phyloP scores from a whole-genome alignment of 2,329 filamentous ascomycete species.

The Pleomassaria siparia region DNA sequence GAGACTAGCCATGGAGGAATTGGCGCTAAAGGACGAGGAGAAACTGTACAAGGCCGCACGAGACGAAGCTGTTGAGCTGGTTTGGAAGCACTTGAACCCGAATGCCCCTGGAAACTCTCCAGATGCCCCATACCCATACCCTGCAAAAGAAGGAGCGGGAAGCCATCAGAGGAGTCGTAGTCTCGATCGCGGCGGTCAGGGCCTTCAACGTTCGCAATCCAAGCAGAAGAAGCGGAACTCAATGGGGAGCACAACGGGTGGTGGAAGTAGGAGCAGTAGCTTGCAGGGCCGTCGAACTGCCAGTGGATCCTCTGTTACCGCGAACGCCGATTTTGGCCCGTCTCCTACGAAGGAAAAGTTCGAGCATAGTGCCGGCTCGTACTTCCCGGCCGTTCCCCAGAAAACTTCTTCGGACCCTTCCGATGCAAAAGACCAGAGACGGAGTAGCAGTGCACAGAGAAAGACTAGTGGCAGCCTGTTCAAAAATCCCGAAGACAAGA shows the following conservation, averaged over 20 bases:
- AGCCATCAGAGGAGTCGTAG: constrained; percentile 64
- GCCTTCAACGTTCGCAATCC: constrained; percentile 36
- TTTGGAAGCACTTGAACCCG: constrained; percentile 74
- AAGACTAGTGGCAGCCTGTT: constrained; percentile 72
- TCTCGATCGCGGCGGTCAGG: constrained; percentile 31
- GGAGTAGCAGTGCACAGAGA: constrained; percentile 67
- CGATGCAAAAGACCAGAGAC: constrained; percentile 46
- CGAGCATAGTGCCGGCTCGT: constrained; percentile 5
- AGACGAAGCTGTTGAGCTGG: constrained; percentile 75
- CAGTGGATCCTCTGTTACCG: constrained; percentile 29
- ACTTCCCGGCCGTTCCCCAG: constrained; percentile 39
- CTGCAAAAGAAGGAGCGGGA: constrained; percentile 65
- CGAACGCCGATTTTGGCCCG: constrained; percentile 17
- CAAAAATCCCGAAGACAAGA: constrained; percentile 70
- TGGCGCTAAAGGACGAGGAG: constrained; percentile 66
- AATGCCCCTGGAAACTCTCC: constrained; percentile 63
- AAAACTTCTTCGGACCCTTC: constrained; percentile 31
- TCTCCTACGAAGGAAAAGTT: constrained; percentile 27
- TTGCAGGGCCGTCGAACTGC: constrained; percentile 39
- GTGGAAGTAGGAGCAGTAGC: constrained; percentile 41
- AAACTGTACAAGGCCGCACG: constrained; percentile 70
- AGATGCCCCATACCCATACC: constrained; percentile 56
- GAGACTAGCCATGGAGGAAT: constrained; percentile 71
- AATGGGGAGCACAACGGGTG: constrained; percentile 33
- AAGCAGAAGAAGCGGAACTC: constrained; percentile 39